A percentile compares a stretch with the other conserved stretches of the same genome.
These are phyloP conservation scores for Sabuloglossum arenarium DNA, from an alignment of 495 filamentous ascomycete species.

Conservation along the genomic window DNA sequence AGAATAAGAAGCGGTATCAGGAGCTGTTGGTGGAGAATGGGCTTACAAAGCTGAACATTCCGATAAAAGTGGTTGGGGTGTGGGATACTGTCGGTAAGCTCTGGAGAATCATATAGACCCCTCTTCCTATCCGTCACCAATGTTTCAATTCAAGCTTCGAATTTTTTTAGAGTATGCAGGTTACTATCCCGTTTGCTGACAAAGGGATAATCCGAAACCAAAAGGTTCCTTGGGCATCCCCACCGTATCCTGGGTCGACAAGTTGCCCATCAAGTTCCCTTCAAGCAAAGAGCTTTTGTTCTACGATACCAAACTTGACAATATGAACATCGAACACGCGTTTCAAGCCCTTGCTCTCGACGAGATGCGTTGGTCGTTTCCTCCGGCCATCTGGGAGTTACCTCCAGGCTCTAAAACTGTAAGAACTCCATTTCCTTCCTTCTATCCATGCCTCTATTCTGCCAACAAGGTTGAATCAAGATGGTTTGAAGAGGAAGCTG, in stretches of 20 bases:
- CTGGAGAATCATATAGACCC: too few relatives aligned
- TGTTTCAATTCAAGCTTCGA: too few relatives aligned
- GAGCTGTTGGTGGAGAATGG: not conserved
- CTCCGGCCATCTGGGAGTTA: conserved; percentile 32
- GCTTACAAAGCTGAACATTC: conserved; percentile 4
- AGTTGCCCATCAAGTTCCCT: not conserved
- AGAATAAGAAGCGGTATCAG: not conserved
- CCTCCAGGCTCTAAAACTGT: conserved; percentile 10
- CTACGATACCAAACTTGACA: conserved; percentile 3
- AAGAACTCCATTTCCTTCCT: conserved; percentile 9
- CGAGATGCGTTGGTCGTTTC: conserved; percentile 28
- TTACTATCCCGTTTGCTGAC: too few relatives aligned
- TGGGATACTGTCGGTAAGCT: conserved; percentile 35
- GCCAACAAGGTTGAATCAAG: too few relatives aligned
- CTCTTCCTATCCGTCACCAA: too few relatives aligned
- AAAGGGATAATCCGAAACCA: too few relatives aligned
- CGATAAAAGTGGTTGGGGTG: conserved; percentile 31
- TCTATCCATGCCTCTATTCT: not conserved
- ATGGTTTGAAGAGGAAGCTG: too few relatives aligned
- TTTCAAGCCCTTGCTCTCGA: conserved; percentile 41
- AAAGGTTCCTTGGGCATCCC: conserved; percentile 2
- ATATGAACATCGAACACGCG: conserved; percentile 29
- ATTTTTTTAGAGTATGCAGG: too few relatives aligned
- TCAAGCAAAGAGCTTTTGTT: conserved; percentile 1
- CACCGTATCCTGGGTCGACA: not conserved